These are phyloP conservation scores for Turnera subulata DNA, from an alignment of 345 rosid species.

Conservation along the genomic window DNA sequence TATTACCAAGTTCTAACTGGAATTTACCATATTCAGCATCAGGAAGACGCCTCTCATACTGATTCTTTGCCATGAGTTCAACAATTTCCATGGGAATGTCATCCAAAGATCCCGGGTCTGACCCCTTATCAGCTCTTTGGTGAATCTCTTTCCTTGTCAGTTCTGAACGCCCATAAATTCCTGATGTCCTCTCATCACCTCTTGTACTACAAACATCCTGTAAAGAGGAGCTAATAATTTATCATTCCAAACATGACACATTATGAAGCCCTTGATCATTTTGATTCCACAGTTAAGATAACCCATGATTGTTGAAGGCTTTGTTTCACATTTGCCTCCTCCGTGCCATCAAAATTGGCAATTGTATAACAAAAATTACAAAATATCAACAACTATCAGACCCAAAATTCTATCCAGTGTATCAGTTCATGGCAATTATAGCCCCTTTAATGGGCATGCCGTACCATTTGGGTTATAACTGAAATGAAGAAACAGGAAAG, in stretches of 20 bases:
- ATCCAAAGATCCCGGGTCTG: constrained; percentile 57
- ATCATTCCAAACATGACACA: constrained; percentile 9
- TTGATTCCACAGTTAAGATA: neutral
- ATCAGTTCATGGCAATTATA: neutral
- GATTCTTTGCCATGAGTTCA: constrained; percentile 90
- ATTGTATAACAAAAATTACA: neutral
- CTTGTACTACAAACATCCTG: constrained; percentile 54
- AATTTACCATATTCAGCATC: constrained; percentile 48
- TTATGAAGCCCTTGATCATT: constrained; percentile 3
- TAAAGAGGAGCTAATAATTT: constrained; percentile 11
- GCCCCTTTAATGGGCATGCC: too few species aligned
- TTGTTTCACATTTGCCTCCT: neutral
- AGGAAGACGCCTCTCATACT: constrained; percentile 78
- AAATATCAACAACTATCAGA: too few species aligned
- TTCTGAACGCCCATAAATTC: constrained; percentile 32
- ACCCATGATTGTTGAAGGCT: constrained; percentile 1
- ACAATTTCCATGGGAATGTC: constrained; percentile 95
- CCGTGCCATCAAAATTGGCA: too few species aligned
- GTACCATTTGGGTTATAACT: neutral
- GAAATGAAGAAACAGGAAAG: neutral
- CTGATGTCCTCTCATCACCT: constrained; percentile 38
- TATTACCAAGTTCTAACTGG: constrained; percentile 31
- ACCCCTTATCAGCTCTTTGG: constrained; percentile 34
- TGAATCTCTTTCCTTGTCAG: constrained; percentile 27
- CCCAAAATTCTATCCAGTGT: neutral